These are phyloP conservation scores for Quercus bicolor DNA, from an alignment of 306 rosid species.

Conservation along the genomic window DNA sequence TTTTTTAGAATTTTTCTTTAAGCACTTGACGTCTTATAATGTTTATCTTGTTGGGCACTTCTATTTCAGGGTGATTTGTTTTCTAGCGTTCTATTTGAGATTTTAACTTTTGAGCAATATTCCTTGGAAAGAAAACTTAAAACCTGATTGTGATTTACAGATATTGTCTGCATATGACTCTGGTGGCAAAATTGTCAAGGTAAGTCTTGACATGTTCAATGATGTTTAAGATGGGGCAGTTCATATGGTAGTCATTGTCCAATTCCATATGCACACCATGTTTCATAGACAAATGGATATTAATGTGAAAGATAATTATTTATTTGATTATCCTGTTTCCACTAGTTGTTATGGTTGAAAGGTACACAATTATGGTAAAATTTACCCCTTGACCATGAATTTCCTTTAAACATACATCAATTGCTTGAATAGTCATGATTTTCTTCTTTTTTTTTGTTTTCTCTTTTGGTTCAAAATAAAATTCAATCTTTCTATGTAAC, in stretches of 20 bases:
- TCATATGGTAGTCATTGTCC: neutral
- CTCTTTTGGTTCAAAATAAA: neutral
- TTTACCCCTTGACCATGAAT: neutral
- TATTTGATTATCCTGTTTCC: neutral
- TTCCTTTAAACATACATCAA: neutral
- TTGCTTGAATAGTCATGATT: neutral
- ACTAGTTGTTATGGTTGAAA: neutral
- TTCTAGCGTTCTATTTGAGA: slow-evolving; percentile 11
- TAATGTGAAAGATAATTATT: neutral
- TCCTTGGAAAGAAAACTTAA: neutral
- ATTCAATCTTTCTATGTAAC: neutral
- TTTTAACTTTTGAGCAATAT: neutral
- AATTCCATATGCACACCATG: neutral
- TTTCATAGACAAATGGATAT: neutral
- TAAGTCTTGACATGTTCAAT: slow-evolving; percentile 24
- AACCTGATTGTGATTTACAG: neutral
- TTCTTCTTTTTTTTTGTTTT: neutral
- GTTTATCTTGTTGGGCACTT: neutral
- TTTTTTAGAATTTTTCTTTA: neutral
- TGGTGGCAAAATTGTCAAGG: slow-evolving; percentile 84
- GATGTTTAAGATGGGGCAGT: slow-evolving; percentile 11
- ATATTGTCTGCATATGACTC: neutral
- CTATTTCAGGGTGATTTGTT: neutral
- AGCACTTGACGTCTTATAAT: slow-evolving; percentile 3
- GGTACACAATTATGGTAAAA: neutral